Percentiles rank a stretch among this genome's conserved stretches.
Conservation (phyloP, 2,329 filamentous ascomycete species). For the Fonsecaea monophora region DNA sequence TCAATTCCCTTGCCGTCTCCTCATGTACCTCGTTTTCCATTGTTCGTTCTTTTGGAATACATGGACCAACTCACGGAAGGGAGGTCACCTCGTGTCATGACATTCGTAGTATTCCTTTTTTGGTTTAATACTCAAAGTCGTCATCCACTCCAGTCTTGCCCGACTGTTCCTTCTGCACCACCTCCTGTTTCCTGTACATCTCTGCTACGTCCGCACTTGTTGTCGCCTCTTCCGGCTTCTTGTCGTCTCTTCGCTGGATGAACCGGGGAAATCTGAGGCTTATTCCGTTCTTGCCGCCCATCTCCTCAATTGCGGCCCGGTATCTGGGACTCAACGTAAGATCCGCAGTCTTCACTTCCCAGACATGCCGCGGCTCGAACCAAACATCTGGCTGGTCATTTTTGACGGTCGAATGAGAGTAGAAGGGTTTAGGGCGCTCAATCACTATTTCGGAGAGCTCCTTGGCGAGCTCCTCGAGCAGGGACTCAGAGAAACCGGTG, state of each 20-base stretch:
- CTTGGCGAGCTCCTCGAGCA: slow-evolving; percentile 84
- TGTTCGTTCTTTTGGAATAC: not conserved
- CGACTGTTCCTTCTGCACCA: slow-evolving; percentile 80
- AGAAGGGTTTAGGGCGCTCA: slow-evolving; percentile 91
- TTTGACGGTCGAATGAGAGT: slow-evolving; percentile 79
- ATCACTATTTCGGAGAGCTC: slow-evolving; percentile 80
- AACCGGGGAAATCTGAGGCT: slow-evolving; percentile 91
- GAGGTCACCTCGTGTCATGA: not conserved
- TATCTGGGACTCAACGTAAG: slow-evolving; percentile 91
- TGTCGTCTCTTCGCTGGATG: slow-evolving; percentile 90
- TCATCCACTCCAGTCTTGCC: slow-evolving; percentile 87
- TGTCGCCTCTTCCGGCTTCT: slow-evolving; percentile 91
- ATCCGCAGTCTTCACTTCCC: slow-evolving; percentile 98
- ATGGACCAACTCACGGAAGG: not conserved
- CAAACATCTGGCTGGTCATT: slow-evolving; percentile 98
- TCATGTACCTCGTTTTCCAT: not conserved
- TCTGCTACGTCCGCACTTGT: slow-evolving; percentile 85
- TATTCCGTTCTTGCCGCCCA: slow-evolving; percentile 75
- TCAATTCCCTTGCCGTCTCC: not conserved
- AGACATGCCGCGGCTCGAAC: slow-evolving; percentile 94
- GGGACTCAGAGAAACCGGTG: slow-evolving; percentile 93
- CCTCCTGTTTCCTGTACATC: slow-evolving; percentile 96
- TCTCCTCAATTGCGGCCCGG: slow-evolving; percentile 84
- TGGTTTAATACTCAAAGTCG: slow-evolving; percentile 87
- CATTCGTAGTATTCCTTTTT: not conserved